Percentiles rank a stretch among this genome's conserved stretches.
Evolutionary conservation across 768 basidiomycete genomes (phyloP).

Genomic region (Agaricus blazei): DNA sequence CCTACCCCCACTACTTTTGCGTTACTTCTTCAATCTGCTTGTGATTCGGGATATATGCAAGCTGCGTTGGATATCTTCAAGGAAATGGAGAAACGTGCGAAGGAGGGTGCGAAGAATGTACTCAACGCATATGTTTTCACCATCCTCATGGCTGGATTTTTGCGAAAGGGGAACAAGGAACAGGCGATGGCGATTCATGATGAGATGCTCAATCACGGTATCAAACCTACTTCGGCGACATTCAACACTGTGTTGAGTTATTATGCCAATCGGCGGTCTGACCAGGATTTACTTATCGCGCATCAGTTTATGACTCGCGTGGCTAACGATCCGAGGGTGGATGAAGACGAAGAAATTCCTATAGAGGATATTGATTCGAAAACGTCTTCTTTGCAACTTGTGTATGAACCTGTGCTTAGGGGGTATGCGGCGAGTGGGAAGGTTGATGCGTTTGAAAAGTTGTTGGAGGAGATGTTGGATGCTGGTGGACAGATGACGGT

Average conservation of each 20-base stretch:
- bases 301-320: slow-evolving; percentile 60
- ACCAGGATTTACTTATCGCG: slow-evolving; percentile 52
- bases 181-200: slow-evolving; percentile 64
- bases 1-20: slow-evolving; percentile 67
- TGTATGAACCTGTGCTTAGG: slow-evolving; percentile 60
- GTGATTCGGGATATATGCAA: slow-evolving; percentile 62
- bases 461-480: slow-evolving; percentile 48
- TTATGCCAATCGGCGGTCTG: slow-evolving; percentile 40
- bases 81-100: slow-evolving; percentile 55
- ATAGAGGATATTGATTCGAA: slow-evolving; percentile 30
- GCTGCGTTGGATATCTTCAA: slow-evolving; percentile 61
- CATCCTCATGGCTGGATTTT: slow-evolving; percentile 69
- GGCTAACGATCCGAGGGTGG: background rate
- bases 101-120: slow-evolving; percentile 30
- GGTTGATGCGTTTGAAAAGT: slow-evolving; percentile 49
- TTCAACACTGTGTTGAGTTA: slow-evolving; percentile 66
- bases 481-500: slow-evolving; percentile 56
- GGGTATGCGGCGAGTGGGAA: slow-evolving; percentile 39
- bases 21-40: slow-evolving; percentile 75
- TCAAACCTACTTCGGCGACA: slow-evolving; percentile 65
- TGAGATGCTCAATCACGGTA: slow-evolving; percentile 61
- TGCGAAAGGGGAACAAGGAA: slow-evolving; percentile 46
- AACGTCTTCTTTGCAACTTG: slow-evolving; percentile 18
- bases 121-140: slow-evolving; percentile 62
- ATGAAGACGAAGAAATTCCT: slow-evolving; percentile 24